Evolutionary conservation across 73 alveolate genomes (phyloP).

Genomic region (Tetrahymena borealis): DNA sequence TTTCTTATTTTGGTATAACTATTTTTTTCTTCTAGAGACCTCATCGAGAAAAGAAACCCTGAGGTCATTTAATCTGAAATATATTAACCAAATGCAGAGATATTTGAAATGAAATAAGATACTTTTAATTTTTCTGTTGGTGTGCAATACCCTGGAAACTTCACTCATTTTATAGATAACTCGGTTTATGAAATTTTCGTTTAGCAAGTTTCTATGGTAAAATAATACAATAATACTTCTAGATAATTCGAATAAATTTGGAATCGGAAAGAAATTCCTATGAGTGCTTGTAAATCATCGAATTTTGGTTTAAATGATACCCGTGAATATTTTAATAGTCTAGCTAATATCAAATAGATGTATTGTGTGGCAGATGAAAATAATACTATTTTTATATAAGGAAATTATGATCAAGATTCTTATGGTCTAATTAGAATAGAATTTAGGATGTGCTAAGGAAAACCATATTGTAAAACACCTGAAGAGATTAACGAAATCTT

Average conservation of each 20-base stretch:
- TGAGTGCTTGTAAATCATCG: neutral
- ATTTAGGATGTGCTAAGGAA: neutral
- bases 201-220: neutral
- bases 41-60: neutral
- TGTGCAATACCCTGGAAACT: neutral
- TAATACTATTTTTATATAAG: neutral
- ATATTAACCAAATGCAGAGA: neutral
- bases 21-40: neutral
- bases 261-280: neutral
- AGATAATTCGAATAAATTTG: neutral
- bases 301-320: neutral
- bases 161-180: neutral
- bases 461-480: neutral
- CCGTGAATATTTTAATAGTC: neutral
- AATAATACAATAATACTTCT: neutral
- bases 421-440: neutral
- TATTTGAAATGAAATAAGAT: neutral
- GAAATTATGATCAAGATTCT: neutral
- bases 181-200: neutral
- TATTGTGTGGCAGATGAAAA: neutral
- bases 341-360: neutral
- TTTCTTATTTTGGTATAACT: neutral
- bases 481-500: neutral
- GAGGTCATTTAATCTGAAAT: neutral
- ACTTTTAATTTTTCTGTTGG: neutral